These are phyloP conservation scores for Aspergillus spinulosporus DNA, from an alignment of 2,329 filamentous ascomycete species.

Conservation along the genomic window DNA sequence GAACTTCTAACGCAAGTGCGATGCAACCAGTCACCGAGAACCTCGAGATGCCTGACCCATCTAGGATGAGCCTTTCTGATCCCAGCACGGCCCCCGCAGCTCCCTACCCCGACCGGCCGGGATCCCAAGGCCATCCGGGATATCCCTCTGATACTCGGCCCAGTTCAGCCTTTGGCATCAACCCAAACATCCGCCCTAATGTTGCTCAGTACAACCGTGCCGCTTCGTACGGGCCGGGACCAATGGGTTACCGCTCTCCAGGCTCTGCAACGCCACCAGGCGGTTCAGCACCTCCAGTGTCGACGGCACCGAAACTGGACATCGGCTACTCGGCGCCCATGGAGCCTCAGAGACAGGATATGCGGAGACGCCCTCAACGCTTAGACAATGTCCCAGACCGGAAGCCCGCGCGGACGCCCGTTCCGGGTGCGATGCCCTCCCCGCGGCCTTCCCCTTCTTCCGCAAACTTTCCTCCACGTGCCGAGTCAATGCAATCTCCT, in stretches of 20 bases:
- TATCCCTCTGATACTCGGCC: constrained; percentile 43
- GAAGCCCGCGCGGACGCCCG: constrained; percentile 35
- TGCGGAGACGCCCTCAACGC: constrained; percentile 33
- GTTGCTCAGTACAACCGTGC: constrained; percentile 38
- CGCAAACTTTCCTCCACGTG: constrained; percentile 36
- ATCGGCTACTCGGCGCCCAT: constrained; percentile 51
- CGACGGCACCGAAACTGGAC: constrained; percentile 42
- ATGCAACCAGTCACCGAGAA: constrained; percentile 46
- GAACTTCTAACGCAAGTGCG: constrained; percentile 23
- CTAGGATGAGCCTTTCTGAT: constrained; percentile 42
- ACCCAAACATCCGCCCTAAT: constrained; percentile 48
- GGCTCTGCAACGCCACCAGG: constrained; percentile 35
- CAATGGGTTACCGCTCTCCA: constrained; percentile 37
- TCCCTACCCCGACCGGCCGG: constrained; percentile 45
- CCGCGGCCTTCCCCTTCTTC: constrained; percentile 35
- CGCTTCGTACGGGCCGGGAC: constrained; percentile 33
- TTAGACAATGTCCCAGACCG: constrained; percentile 33
- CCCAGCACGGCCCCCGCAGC: constrained; percentile 36
- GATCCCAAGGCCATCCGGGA: constrained; percentile 36
- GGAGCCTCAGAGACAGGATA: constrained; percentile 36
- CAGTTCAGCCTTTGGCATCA: constrained; percentile 51
- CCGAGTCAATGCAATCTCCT: constrained; percentile 32
- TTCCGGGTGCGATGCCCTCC: constrained; percentile 29
- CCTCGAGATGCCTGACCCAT: constrained; percentile 53
- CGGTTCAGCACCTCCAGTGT: constrained; percentile 33